Conservation (phyloP, 1,139 yeast genomes). For the Pichia sp. region DNA sequence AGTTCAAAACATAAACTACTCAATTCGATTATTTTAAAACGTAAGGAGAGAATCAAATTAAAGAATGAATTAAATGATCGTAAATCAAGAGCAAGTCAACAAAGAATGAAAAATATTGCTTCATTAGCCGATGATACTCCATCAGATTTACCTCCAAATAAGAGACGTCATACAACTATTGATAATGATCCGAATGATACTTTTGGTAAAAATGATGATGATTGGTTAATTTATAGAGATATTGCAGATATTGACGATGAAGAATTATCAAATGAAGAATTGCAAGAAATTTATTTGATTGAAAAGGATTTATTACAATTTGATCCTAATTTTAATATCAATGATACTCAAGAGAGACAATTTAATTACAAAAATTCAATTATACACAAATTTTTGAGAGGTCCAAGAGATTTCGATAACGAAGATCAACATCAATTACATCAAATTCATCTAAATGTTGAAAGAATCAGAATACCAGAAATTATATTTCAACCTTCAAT, state of each 20-base stretch:
- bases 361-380: conserved; percentile 81
- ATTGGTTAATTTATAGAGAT: conserved; percentile 88
- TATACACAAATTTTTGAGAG: conserved; percentile 79
- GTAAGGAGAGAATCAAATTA: conserved; percentile 64
- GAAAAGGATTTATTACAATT: conserved; percentile 71
- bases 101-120: conserved; percentile 87
- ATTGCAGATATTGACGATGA: conserved; percentile 67
- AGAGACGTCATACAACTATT: conserved; percentile 54
- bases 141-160: conserved; percentile 20
- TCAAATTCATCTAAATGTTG: conserved; percentile 85
- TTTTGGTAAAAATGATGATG: conserved; percentile 94
- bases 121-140: conserved; percentile 69
- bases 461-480: conserved; percentile 89
- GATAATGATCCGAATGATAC: conserved; percentile 92
- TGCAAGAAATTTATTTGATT: conserved; percentile 49
- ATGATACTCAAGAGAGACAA: conserved; percentile 76
- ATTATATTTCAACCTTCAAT: conserved; percentile 88
- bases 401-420: conserved; percentile 70
- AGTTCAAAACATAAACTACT: conserved; percentile 59
- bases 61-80: conserved; percentile 79
- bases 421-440: conserved; percentile 67
- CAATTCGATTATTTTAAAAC: conserved; percentile 45
- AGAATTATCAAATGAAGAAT: conserved; percentile 71
- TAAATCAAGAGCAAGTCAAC: conserved; percentile 86
- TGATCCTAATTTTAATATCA: conserved; percentile 81